Conservation (phyloP, 1,139 yeast genomes). For the Nakaseomyces delphensis region DNA sequence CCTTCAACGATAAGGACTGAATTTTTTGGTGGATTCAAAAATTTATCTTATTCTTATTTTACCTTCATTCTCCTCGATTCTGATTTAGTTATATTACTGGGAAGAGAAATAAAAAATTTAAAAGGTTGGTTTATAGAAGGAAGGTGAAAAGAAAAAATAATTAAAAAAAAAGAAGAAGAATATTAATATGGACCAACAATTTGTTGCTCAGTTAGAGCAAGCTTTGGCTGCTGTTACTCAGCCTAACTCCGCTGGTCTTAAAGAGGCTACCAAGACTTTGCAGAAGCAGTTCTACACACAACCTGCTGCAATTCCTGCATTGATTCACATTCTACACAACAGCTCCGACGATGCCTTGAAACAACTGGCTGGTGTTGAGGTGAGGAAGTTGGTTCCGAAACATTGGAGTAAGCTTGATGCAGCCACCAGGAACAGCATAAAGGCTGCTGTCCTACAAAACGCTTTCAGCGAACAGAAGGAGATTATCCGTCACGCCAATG, state of each 20-base stretch:
- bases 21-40: too few species aligned
- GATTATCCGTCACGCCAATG: slow-evolving; percentile 76
- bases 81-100: too few species aligned
- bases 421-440: slow-evolving; percentile 49
- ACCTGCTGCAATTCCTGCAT: slow-evolving; percentile 67
- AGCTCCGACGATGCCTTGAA: slow-evolving; percentile 34
- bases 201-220: slow-evolving; percentile 61
- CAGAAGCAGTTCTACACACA: slow-evolving; percentile 67
- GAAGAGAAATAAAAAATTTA: too few species aligned
- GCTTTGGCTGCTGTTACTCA: slow-evolving; percentile 68
- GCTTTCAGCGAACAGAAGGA: slow-evolving; percentile 60
- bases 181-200: slow-evolving; percentile 56
- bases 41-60: too few species aligned
- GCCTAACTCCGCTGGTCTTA: slow-evolving; percentile 70
- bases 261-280: slow-evolving; percentile 70
- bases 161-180: background rate
- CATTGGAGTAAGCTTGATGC: slow-evolving; percentile 63
- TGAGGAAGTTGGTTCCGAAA: slow-evolving; percentile 66
- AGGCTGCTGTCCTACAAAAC: slow-evolving; percentile 56
- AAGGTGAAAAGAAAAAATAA: background rate
- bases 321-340: slow-evolving; percentile 70
- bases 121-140: too few species aligned
- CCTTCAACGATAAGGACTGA: too few species aligned
- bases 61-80: background rate
- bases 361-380: slow-evolving; percentile 93